phyloP scores from a whole-genome alignment of 352 stramenopile species.

The Pythium grandisporangium region DNA sequence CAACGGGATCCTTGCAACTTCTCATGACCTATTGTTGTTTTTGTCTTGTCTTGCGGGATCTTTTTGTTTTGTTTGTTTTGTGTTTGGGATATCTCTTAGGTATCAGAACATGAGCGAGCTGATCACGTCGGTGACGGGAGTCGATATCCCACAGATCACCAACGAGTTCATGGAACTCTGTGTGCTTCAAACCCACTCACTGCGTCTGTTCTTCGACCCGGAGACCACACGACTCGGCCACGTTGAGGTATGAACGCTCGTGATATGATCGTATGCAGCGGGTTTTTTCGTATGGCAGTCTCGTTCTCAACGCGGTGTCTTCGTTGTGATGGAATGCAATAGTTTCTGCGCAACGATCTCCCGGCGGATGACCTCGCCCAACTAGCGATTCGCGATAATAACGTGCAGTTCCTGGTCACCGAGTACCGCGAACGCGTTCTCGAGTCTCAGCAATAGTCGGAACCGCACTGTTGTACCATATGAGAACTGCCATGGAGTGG shows the following conservation, averaged over 20 bases:
- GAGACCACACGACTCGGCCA: conserved; percentile 39
- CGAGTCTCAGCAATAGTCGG: background rate
- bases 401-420: conserved; percentile 40
- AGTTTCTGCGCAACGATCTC: conserved; percentile 21
- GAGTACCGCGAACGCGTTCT: conserved; percentile 49
- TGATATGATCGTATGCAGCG: no score
- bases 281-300: no score
- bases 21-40: no score
- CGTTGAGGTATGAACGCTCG: conserved; percentile 37
- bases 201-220: conserved; percentile 52
- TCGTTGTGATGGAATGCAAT: no score
- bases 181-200: conserved; percentile 34
- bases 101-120: conserved; percentile 57
- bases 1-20: no score
- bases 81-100: conserved; percentile 11
- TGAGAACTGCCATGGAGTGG: background rate
- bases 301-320: no score
- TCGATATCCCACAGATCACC: conserved; percentile 45
- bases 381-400: conserved; percentile 47
- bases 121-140: conserved; percentile 33
- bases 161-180: conserved; percentile 55
- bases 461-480: background rate
- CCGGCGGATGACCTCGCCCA: conserved; percentile 33
- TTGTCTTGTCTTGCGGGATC: no score
- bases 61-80: background rate